Percentiles rank a stretch among this genome's conserved stretches.
Conservation (phyloP, 371 early-diverging fungal species). For the Haplosporangium sp. region DNA sequence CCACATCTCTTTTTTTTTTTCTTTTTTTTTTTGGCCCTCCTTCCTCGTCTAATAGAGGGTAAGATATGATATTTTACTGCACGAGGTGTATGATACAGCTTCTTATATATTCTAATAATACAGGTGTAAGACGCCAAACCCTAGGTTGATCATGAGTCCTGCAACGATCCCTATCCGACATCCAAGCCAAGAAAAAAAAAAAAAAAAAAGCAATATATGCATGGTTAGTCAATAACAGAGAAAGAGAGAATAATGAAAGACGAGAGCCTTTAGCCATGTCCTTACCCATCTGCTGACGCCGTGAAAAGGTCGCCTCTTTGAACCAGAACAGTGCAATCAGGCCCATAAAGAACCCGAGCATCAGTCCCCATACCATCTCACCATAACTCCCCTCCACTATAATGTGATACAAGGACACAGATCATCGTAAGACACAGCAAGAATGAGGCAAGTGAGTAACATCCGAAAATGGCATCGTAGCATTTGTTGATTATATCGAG, state of each 20-base stretch:
- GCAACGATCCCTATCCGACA: conserved; percentile 67
- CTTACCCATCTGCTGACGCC: conserved; percentile 75
- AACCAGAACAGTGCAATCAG: conserved; percentile 76
- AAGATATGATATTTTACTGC: neutral
- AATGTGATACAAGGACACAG: conserved; percentile 1
- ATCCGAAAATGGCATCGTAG: no score
- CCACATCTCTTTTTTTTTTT: no score
- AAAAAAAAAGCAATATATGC: no score
- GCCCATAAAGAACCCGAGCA: conserved; percentile 76
- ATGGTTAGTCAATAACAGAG: neutral
- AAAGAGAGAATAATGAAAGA: neutral
- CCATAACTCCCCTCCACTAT: conserved; percentile 65
- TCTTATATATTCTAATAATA: conserved; percentile 58
- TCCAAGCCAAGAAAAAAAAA: no score
- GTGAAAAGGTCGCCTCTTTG: conserved; percentile 71
- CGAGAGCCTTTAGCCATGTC: no score
- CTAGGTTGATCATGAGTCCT: conserved; percentile 76
- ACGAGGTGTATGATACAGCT: neutral
- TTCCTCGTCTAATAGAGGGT: neutral
- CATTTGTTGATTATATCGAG: no score
- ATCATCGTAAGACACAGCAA: neutral
- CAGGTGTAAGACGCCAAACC: conserved; percentile 70
- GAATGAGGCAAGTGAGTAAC: neutral
- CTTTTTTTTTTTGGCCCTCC: no score
- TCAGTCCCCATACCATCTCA: conserved; percentile 74